Percentiles rank a stretch among this genome's conserved stretches.
Conservation (phyloP, 208 protist genomes). For the Trichomonas vaginalis region DNA sequence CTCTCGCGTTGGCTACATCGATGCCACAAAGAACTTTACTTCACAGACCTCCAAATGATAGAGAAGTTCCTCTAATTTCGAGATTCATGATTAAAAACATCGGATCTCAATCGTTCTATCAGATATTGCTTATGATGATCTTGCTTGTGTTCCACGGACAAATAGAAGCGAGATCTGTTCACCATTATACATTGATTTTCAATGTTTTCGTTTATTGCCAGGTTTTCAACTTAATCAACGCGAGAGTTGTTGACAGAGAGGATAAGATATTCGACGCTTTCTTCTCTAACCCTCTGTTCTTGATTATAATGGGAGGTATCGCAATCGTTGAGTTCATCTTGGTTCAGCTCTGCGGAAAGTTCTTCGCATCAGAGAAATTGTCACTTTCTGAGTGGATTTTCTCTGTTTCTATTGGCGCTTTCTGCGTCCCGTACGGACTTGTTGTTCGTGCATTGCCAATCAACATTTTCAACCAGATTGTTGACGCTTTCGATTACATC, state of each 20-base stretch:
- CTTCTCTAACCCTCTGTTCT: neutral
- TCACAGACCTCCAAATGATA: conserved; percentile 19
- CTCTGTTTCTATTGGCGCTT: neutral
- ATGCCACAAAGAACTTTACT: conserved; percentile 18
- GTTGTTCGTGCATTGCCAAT: neutral
- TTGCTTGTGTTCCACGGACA: conserved; percentile 36
- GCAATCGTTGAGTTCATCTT: neutral
- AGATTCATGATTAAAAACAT: neutral
- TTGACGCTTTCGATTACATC: neutral
- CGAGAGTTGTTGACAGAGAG: neutral
- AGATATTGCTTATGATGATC: conserved; percentile 22
- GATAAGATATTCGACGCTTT: neutral
- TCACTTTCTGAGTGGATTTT: neutral
- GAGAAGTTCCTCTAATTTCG: conserved; percentile 21
- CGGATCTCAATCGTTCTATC: neutral
- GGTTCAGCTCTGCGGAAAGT: neutral
- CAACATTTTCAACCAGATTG: neutral
- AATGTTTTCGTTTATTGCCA: conserved; percentile 37
- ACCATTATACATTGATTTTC: conserved; percentile 30
- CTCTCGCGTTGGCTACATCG: conserved; percentile 20
- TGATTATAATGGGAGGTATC: neutral
- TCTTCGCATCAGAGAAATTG: neutral
- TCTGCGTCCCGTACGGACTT: neutral
- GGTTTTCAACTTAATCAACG: conserved; percentile 36
- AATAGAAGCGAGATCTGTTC: neutral